Conservation (phyloP, 352 stramenopile species). For the Globisporangium nunn region DNA sequence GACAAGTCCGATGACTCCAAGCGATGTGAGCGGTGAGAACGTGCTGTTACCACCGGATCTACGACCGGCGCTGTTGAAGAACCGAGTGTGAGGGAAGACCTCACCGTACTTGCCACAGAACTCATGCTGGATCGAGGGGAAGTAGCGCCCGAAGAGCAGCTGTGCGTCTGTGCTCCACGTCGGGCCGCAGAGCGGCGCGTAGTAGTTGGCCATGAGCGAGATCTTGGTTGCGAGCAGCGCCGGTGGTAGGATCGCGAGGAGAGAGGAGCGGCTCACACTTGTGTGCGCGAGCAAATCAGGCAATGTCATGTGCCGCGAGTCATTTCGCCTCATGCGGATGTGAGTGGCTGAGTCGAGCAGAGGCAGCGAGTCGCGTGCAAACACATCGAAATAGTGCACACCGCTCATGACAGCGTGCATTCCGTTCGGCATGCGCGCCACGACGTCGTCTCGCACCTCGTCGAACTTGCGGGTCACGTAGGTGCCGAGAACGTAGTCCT, state of each 20-base stretch:
- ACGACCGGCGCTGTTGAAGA: too few species aligned
- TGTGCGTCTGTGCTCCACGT: conserved; percentile 19
- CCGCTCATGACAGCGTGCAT: conserved; percentile 21
- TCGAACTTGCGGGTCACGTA: conserved; percentile 35
- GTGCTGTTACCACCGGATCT: too few species aligned
- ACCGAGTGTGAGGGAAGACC: too few species aligned
- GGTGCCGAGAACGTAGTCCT: conserved; percentile 34
- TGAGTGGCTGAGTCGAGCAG: too few species aligned
- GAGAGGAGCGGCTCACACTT: conserved; percentile 18
- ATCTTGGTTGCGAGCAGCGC: conserved; percentile 14
- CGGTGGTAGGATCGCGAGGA: conserved; percentile 17
- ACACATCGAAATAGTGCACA: too few species aligned
- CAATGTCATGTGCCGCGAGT: too few species aligned
- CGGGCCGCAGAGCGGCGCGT: conserved; percentile 26
- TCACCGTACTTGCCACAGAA: too few species aligned
- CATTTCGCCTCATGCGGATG: too few species aligned
- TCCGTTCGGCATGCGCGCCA: conserved; percentile 21
- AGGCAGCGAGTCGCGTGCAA: too few species aligned
- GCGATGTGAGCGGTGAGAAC: background rate
- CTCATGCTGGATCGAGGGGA: conserved; percentile 8
- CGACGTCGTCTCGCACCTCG: conserved; percentile 29
- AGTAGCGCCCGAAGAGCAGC: conserved; percentile 32
- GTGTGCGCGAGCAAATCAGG: conserved; percentile 26
- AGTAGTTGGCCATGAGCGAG: conserved; percentile 28
- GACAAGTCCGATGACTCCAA: conserved; percentile 4